These are phyloP conservation scores for Colletotrichum liaoningense DNA, from an alignment of 2,329 filamentous ascomycete species.

Conservation along the genomic window DNA sequence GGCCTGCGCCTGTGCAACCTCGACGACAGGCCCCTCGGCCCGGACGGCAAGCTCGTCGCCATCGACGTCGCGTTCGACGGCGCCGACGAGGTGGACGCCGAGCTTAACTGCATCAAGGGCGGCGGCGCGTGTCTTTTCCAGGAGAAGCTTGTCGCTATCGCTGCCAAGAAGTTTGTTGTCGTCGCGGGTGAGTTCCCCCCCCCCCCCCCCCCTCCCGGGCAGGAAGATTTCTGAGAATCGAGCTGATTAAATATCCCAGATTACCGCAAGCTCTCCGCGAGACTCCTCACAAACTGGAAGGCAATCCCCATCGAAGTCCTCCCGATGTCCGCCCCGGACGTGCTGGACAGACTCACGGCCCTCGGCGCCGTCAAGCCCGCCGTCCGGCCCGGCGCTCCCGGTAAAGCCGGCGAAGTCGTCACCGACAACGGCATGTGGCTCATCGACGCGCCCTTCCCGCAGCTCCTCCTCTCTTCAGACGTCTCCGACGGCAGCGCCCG, in stretches of 20 bases:
- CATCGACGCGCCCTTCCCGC: slow-evolving; percentile 89
- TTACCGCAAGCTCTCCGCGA: slow-evolving; percentile 86
- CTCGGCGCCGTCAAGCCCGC: slow-evolving; percentile 79
- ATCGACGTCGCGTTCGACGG: slow-evolving; percentile 96
- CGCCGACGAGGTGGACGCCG: slow-evolving; percentile 94
- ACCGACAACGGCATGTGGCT: slow-evolving; percentile 76
- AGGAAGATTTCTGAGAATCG: too few relatives aligned
- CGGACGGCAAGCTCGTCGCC: slow-evolving; percentile 55
- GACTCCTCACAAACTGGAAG: slow-evolving; percentile 83
- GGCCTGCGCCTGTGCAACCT: slow-evolving; percentile 83
- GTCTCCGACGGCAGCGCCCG: slow-evolving; percentile 49
- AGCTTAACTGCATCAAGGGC: slow-evolving; percentile 97
- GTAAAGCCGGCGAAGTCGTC: slow-evolving; percentile 83
- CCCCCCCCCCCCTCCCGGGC: too few relatives aligned
- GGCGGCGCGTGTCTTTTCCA: slow-evolving; percentile 98
- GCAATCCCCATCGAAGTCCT: slow-evolving; percentile 93
- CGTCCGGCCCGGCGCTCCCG: slow-evolving; percentile 77
- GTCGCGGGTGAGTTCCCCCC: slow-evolving; percentile 73
- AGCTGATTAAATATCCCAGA: slow-evolving; percentile 60
- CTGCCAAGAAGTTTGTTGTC: slow-evolving; percentile 86
- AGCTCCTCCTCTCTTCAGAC: slow-evolving; percentile 74
- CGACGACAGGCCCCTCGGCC: slow-evolving; percentile 75
- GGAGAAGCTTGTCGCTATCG: slow-evolving; percentile 92
- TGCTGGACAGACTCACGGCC: slow-evolving; percentile 76
- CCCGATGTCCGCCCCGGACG: slow-evolving; percentile 82